phyloP scores from a whole-genome alignment of 495 filamentous ascomycete genomes.

The Podospora pseudocomata region DNA sequence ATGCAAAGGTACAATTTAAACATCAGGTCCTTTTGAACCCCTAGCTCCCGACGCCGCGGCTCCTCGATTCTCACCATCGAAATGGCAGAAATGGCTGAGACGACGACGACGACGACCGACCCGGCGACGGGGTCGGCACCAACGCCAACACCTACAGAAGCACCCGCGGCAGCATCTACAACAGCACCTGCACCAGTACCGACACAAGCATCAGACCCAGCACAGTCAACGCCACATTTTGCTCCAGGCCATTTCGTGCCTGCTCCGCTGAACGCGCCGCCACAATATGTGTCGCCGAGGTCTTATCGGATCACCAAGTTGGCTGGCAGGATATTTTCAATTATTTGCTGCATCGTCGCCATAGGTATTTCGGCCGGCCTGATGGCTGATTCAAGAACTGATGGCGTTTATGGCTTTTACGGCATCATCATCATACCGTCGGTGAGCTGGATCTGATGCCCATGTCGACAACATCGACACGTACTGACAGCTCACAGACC shows the following conservation, averaged over 20 bases:
- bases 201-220: background rate
- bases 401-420: background rate
- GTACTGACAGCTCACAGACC: background rate
- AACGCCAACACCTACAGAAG: background rate
- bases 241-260: background rate
- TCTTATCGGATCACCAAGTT: background rate
- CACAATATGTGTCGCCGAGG: background rate
- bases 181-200: background rate
- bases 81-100: background rate
- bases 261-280: background rate
- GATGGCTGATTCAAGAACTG: background rate
- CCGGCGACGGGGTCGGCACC: no score
- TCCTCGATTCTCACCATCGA: background rate
- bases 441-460: background rate
- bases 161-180: background rate
- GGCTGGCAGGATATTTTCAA: background rate
- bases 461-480: background rate
- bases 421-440: background rate
- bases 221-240: background rate
- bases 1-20: background rate
- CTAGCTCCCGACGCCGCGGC: background rate
- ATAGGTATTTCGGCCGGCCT: conserved; percentile 4
- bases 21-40: background rate
- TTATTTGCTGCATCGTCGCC: background rate
- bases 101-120: background rate